Evolutionary conservation across 2,329 filamentous ascomycete species (phyloP).

Genomic region (Penicillium sp.): DNA sequence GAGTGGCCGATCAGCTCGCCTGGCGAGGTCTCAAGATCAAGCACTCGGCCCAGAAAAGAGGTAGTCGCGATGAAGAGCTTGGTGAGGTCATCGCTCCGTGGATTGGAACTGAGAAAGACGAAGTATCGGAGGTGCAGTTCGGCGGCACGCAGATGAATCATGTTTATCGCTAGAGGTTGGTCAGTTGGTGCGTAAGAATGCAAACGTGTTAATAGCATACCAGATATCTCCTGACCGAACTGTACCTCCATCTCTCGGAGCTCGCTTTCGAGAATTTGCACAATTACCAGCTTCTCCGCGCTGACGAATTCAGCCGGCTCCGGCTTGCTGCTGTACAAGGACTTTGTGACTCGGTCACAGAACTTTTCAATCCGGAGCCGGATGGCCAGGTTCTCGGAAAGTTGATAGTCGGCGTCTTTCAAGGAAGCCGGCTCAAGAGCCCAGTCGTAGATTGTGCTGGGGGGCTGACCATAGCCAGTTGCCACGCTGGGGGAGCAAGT

Average conservation of each 20-base stretch:
- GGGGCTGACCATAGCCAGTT: conserved; percentile 65
- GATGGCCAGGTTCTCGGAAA: conserved; percentile 53
- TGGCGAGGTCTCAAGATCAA: conserved; percentile 46
- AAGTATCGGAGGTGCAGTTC: conserved; percentile 49
- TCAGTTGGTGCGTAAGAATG: conserved; percentile 4
- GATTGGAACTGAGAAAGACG: conserved; percentile 48
- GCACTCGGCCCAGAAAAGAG: conserved; percentile 47
- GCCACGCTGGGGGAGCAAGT: conserved; percentile 51
- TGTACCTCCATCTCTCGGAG: conserved; percentile 56
- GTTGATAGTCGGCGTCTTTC: conserved; percentile 46
- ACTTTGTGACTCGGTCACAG: conserved; percentile 58
- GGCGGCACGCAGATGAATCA: conserved; percentile 49
- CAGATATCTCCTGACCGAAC: conserved; percentile 40
- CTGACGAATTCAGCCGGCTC: conserved; percentile 53
- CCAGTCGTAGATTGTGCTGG: conserved; percentile 61
- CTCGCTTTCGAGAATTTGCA: conserved; percentile 48
- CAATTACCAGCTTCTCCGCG: conserved; percentile 45
- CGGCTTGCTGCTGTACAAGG: conserved; percentile 57
- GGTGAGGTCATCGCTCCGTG: conserved; percentile 44
- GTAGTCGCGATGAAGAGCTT: conserved; percentile 50
- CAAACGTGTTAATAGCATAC: conserved; percentile 18
- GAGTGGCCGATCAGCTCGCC: conserved; percentile 55
- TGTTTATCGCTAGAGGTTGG: conserved; percentile 41
- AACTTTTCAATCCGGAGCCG: conserved; percentile 60
- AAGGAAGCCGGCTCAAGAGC: conserved; percentile 51